Conservation (phyloP, 2,329 filamentous ascomycete species). For the Mariannaea elegans region DNA sequence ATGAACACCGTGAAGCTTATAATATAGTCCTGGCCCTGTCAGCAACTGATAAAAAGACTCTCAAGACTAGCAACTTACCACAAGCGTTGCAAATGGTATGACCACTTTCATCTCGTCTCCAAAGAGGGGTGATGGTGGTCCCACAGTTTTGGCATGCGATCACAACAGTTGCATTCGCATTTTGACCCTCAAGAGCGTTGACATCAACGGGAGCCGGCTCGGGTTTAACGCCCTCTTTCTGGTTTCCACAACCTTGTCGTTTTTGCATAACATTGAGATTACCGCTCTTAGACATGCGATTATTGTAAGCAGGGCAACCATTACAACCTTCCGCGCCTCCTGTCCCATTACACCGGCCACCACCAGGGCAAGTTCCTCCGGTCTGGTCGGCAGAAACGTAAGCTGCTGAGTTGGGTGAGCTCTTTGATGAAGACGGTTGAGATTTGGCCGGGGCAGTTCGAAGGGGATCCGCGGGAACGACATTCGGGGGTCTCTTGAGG, state of each 20-base stretch:
- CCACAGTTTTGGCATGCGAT: constrained; percentile 97
- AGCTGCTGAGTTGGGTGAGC: constrained; percentile 62
- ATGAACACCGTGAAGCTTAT: constrained; percentile 94
- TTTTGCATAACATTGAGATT: constrained; percentile 70
- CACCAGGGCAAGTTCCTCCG: constrained; percentile 92
- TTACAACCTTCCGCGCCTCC: constrained; percentile 94
- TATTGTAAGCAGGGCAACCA: constrained; percentile 97
- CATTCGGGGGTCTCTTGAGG: constrained; percentile 77
- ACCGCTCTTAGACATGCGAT: constrained; percentile 88
- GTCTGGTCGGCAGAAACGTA: constrained; percentile 82
- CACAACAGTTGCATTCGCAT: constrained; percentile 56
- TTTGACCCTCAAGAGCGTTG: constrained; percentile 45
- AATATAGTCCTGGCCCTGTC: constrained; percentile 77
- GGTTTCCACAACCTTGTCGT: constrained; percentile 48
- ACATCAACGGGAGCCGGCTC: constrained; percentile 46
- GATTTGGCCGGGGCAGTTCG: constrained; percentile 53
- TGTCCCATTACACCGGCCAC: constrained; percentile 94
- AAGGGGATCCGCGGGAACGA: constrained; percentile 53
- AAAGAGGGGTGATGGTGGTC: constrained; percentile 95
- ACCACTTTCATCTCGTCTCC: constrained; percentile 92
- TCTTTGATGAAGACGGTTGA: constrained; percentile 50
- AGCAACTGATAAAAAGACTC: constrained; percentile 15
- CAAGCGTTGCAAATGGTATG: constrained; percentile 99
- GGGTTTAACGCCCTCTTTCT: constrained; percentile 32
- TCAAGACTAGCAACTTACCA: constrained; percentile 67